A percentile compares a stretch with the other conserved stretches of the same genome.
Evolutionary conservation across 2,329 filamentous ascomycete species (phyloP).

Genomic region (Colletotrichum orbiculare): DNA sequence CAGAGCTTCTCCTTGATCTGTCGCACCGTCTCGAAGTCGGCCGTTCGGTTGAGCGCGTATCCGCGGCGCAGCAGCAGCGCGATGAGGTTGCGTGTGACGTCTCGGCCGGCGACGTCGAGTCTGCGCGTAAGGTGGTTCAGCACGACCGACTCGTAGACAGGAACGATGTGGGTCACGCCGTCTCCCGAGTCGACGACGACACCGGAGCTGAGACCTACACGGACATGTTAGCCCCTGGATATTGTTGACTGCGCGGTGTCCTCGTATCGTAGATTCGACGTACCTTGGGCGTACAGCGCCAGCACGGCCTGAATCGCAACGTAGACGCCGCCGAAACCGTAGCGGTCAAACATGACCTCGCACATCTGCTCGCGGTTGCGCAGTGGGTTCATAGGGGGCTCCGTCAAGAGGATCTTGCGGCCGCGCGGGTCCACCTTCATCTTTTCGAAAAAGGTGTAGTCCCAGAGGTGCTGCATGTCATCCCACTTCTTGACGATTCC

Average conservation of each 20-base stretch:
- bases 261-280: slow-evolving; percentile 39
- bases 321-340: slow-evolving; percentile 95
- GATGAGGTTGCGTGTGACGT: slow-evolving; percentile 98
- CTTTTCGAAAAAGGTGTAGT: slow-evolving; percentile 98
- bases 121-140: slow-evolving; percentile 95
- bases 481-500: slow-evolving; percentile 99
- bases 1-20: slow-evolving; percentile 99
- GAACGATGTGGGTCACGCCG: slow-evolving; percentile 97
- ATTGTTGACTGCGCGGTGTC: neutral
- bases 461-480: slow-evolving; percentile 99
- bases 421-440: slow-evolving; percentile 90
- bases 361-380: slow-evolving; percentile 98
- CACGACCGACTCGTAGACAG: slow-evolving; percentile 97
- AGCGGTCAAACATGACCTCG: slow-evolving; percentile 99
- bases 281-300: slow-evolving; percentile 95
- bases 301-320: slow-evolving; percentile 98
- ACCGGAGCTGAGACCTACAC: slow-evolving; percentile 81
- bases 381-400: slow-evolving; percentile 97
- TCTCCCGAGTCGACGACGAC: slow-evolving; percentile 99
- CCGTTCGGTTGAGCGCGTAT: slow-evolving; percentile 96
- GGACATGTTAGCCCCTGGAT: slow-evolving; percentile 10
- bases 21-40: slow-evolving; percentile 98
- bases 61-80: slow-evolving; percentile 91
- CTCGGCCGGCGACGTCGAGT: slow-evolving; percentile 93
- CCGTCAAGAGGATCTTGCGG: slow-evolving; percentile 96